Evolutionary conservation across 2,329 filamentous ascomycete genomes (phyloP).

Genomic region (Lasiodiplodia sp.): DNA sequence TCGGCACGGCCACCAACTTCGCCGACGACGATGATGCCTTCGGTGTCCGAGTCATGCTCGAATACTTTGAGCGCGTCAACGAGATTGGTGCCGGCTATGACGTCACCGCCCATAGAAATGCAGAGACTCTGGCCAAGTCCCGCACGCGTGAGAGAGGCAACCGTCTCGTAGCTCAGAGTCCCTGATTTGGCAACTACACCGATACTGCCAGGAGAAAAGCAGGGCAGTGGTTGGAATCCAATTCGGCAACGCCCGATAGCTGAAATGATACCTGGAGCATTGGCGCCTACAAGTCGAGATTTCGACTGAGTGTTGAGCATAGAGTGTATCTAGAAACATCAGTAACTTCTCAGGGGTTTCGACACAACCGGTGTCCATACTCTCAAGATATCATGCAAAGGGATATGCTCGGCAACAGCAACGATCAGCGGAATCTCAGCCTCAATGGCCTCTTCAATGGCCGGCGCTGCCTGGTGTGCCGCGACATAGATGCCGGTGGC

Average conservation of each 20-base stretch:
- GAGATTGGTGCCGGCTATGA: slow-evolving; percentile 76
- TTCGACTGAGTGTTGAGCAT: slow-evolving; percentile 75
- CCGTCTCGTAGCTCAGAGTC: slow-evolving; percentile 80
- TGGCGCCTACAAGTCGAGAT: slow-evolving; percentile 79
- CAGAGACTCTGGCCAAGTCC: slow-evolving; percentile 79
- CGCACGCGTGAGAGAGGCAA: slow-evolving; percentile 75
- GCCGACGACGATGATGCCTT: slow-evolving; percentile 75
- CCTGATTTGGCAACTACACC: slow-evolving; percentile 83
- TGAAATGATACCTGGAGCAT: slow-evolving; percentile 81
- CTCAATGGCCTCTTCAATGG: slow-evolving; percentile 81
- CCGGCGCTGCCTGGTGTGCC: slow-evolving; percentile 73
- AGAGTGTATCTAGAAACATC: slow-evolving; percentile 63
- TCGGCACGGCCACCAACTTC: slow-evolving; percentile 76
- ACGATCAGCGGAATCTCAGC: slow-evolving; percentile 80
- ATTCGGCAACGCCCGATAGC: slow-evolving; percentile 73
- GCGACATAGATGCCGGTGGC: slow-evolving; percentile 83
- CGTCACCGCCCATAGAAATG: slow-evolving; percentile 79
- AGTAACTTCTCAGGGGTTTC: slow-evolving; percentile 26
- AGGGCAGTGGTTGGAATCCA: slow-evolving; percentile 79
- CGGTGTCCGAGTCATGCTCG: slow-evolving; percentile 70
- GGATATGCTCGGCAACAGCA: slow-evolving; percentile 81
- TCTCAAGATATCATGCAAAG: slow-evolving; percentile 77
- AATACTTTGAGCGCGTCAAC: slow-evolving; percentile 74
- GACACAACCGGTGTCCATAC: slow-evolving; percentile 53
- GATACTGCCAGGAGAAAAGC: slow-evolving; percentile 72